Percentiles rank a stretch among this genome's conserved stretches.
Evolutionary conservation across 1,284 basidiomycete species (phyloP).

Genomic region (Apiotrichum siamense): DNA sequence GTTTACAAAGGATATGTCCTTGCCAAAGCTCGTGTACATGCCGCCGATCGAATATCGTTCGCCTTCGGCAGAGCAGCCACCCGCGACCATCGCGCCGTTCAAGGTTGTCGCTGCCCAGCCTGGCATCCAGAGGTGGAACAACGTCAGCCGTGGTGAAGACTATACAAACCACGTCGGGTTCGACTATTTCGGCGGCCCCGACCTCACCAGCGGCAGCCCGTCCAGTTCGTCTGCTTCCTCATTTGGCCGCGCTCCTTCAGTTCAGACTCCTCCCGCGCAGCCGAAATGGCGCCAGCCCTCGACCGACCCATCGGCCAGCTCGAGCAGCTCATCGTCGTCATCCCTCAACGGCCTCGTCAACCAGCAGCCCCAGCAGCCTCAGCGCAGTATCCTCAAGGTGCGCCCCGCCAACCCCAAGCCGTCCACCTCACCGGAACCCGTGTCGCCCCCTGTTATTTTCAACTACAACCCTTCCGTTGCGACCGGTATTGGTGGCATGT

Average conservation of each 20-base stretch:
- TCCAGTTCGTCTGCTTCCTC: background rate
- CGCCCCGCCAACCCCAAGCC: slow-evolving; percentile 17
- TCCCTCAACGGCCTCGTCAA: slow-evolving; percentile 25
- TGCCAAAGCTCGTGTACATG: slow-evolving; percentile 62
- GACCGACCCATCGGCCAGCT: slow-evolving; percentile 18
- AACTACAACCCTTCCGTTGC: slow-evolving; percentile 48
- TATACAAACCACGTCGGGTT: slow-evolving; percentile 51
- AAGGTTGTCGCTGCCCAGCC: slow-evolving; percentile 37
- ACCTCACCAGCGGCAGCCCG: slow-evolving; percentile 38
- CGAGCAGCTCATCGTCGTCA: slow-evolving; percentile 22
- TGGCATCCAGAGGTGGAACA: slow-evolving; percentile 29
- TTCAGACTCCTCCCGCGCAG: slow-evolving; percentile 36
- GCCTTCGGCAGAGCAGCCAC: slow-evolving; percentile 16
- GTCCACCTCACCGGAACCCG: slow-evolving; percentile 16
- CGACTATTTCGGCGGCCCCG: slow-evolving; percentile 60
- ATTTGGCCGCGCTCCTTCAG: slow-evolving; percentile 26
- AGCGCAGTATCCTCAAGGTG: slow-evolving; percentile 43
- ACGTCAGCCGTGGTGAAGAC: slow-evolving; percentile 44
- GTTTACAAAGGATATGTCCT: slow-evolving; percentile 35
- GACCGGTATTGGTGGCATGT: slow-evolving; percentile 46
- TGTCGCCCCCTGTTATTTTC: slow-evolving; percentile 36
- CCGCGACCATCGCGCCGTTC: slow-evolving; percentile 14
- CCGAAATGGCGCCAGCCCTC: slow-evolving; percentile 44
- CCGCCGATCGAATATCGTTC: slow-evolving; percentile 53
- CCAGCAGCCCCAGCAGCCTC: slow-evolving; percentile 23